phyloP scores from a whole-genome alignment of 2,329 filamentous ascomycete species.

The Fusarium sp. region DNA sequence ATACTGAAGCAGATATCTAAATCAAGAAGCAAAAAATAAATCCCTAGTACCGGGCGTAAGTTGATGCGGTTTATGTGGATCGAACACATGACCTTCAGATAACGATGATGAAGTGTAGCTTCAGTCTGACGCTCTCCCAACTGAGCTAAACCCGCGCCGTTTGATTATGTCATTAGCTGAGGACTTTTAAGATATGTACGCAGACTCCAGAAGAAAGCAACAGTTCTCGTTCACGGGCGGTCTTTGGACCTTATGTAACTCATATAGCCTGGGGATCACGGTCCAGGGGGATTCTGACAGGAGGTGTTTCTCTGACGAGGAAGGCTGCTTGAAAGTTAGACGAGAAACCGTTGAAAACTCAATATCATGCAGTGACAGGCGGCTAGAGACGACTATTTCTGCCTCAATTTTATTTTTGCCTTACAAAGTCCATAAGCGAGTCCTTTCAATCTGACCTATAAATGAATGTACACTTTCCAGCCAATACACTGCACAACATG shows the following conservation, averaged over 20 bases:
- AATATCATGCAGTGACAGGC: too few species aligned
- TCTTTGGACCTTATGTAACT: too few species aligned
- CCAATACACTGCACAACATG: not conserved
- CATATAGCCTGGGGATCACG: too few species aligned
- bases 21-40: not conserved
- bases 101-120: conserved; percentile 18
- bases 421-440: not conserved
- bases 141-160: conserved; percentile 27
- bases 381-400: too few species aligned
- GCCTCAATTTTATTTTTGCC: too few species aligned
- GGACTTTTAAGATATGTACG: accelerated
- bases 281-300: too few species aligned
- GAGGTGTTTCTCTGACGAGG: too few species aligned
- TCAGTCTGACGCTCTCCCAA: conserved; percentile 34
- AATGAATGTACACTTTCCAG: not conserved
- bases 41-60: accelerated
- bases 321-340: too few species aligned
- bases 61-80: conserved; percentile 25
- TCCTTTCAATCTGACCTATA: too few species aligned
- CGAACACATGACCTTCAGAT: conserved; percentile 33
- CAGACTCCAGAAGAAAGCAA: accelerated
- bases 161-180: accelerated
- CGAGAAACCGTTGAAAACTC: too few species aligned
- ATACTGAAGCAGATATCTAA: too few species aligned
- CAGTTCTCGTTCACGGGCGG: too few species aligned